phyloP scores from a whole-genome alignment of 2,329 filamentous ascomycete species.

The Calonectria montana region DNA sequence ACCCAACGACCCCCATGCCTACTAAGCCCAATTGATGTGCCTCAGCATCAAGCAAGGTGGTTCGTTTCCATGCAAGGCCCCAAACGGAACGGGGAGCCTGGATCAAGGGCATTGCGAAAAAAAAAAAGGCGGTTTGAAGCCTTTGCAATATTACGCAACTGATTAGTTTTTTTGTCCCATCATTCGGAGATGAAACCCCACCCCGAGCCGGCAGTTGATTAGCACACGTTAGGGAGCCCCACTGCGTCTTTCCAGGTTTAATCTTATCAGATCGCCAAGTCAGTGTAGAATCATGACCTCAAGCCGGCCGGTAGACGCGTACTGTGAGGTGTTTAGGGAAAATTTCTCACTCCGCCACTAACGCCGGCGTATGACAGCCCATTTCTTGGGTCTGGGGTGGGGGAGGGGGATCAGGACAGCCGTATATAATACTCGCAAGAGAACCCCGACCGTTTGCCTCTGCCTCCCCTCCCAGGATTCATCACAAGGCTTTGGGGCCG shows the following conservation, averaged over 20 bases:
- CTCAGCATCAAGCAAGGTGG: not conserved
- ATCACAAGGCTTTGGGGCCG: not conserved
- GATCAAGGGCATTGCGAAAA: not conserved
- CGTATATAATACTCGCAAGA: not conserved
- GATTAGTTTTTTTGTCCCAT: slow-evolving; percentile 4
- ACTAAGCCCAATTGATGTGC: slow-evolving; percentile 1
- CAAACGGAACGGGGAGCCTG: not conserved
- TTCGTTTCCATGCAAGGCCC: not conserved
- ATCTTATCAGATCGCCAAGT: slow-evolving; percentile 6
- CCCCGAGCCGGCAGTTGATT: slow-evolving; percentile 5
- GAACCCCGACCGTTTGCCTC: not conserved
- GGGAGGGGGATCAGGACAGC: not conserved
- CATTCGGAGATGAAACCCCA: slow-evolving; percentile 6
- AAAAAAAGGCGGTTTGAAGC: not conserved
- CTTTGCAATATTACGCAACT: not conserved
- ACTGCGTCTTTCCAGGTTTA: not conserved
- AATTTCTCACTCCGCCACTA: slow-evolving; percentile 1
- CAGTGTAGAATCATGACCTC: not conserved
- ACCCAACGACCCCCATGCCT: slow-evolving; percentile 2
- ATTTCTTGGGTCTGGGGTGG: not conserved
- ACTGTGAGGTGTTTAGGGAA: slow-evolving; percentile 4
- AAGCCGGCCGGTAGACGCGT: not conserved
- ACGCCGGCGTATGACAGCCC: not conserved
- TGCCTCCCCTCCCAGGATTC: not conserved
- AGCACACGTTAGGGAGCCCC: slow-evolving; percentile 3